These are phyloP conservation scores for Cyclostephanos invisitatus DNA, from an alignment of 108 stramenopile species.

Conservation along the genomic window DNA sequence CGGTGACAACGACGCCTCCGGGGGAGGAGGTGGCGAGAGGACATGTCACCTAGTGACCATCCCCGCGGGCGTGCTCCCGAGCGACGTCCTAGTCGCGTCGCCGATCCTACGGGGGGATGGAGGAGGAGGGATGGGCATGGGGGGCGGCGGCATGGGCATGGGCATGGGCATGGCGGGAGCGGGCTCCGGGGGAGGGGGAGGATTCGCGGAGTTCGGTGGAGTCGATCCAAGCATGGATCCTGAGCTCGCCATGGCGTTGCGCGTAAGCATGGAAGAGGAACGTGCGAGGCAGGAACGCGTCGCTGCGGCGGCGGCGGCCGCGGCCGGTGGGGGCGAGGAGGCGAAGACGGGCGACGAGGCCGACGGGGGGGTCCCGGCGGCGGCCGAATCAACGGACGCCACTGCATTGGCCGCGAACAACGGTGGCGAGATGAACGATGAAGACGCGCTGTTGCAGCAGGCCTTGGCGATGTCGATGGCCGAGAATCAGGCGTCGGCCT, in stretches of 20 bases:
- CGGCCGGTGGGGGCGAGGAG: conserved; percentile 21
- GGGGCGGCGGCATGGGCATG: conserved; percentile 52
- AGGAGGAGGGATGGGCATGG: conserved; percentile 49
- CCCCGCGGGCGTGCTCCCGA: conserved; percentile 92
- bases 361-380: conserved; percentile 47
- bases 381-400: conserved; percentile 31
- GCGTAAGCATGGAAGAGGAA: conserved; percentile 98
- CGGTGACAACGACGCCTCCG: conserved; percentile 70
- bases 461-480: conserved; percentile 98
- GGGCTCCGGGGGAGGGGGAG: conserved; percentile 66
- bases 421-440: conserved; percentile 63
- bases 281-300: conserved; percentile 76
- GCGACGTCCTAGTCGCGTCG: conserved; percentile 88
- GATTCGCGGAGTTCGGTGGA: conserved; percentile 90
- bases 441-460: conserved; percentile 92
- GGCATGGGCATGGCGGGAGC: conserved; percentile 54
- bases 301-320: conserved; percentile 58
- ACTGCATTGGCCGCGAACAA: conserved; percentile 33
- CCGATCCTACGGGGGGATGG: conserved; percentile 84
- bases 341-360: conserved; percentile 38
- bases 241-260: conserved; percentile 97
- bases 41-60: conserved; percentile 94
- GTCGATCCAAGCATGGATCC: conserved; percentile 98
- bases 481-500: conserved; percentile 65
- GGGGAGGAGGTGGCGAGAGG: conserved; percentile 69